A percentile compares a stretch with the other conserved stretches of the same genome.
phyloP scores from a whole-genome alignment of 257 asterid genomes.

The Plantago major region DNA sequence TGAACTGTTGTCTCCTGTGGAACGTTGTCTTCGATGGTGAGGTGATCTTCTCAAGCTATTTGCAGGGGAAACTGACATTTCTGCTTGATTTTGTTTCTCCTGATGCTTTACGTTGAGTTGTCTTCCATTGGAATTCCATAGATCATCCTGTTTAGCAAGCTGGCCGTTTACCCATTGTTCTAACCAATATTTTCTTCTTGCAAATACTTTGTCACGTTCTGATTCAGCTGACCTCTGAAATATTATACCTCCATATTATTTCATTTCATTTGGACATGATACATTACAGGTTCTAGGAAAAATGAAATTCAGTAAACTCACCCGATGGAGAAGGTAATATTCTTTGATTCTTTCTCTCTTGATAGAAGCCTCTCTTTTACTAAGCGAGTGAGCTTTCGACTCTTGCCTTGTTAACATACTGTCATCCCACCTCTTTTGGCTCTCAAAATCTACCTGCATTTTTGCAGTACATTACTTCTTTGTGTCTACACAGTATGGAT shows the following conservation, averaged over 20 bases:
- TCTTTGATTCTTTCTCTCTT: conserved; percentile 72
- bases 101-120: conserved; percentile 23
- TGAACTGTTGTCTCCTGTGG: conserved; percentile 51
- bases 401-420: conserved; percentile 60
- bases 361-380: conserved; percentile 65
- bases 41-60: conserved; percentile 42
- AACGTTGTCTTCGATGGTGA: conserved; percentile 67
- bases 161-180: conserved; percentile 19
- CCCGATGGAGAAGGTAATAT: conserved; percentile 77
- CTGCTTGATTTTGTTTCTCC: conserved; percentile 46
- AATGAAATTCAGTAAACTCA: conserved; percentile 29
- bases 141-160: conserved; percentile 57
- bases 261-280: conserved; percentile 6
- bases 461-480: not conserved
- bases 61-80: conserved; percentile 39
- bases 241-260: conserved; percentile 10
- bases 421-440: conserved; percentile 85
- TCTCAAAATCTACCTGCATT: conserved; percentile 62
- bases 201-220: conserved; percentile 50
- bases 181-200: conserved; percentile 42
- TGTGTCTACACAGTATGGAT: not conserved
- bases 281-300: conserved; percentile 10
- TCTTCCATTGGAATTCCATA: conserved; percentile 29
- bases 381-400: conserved; percentile 42
- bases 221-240: conserved; percentile 83